Conservation (phyloP, 164 flowering plant species). For the Pachysandra terminalis region DNA sequence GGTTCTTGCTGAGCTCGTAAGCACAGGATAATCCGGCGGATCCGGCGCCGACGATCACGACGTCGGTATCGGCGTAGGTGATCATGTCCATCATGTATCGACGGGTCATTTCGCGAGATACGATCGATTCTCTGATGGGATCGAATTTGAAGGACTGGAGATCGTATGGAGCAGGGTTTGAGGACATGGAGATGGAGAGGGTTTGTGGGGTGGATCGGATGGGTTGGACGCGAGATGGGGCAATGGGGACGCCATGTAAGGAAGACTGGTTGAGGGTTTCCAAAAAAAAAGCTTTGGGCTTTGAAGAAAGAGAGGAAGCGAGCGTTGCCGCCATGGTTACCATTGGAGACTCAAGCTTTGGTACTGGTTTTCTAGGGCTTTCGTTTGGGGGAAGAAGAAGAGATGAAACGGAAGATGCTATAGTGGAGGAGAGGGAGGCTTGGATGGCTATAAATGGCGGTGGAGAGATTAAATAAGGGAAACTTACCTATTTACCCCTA, state of each 20-base stretch:
- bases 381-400: neutral
- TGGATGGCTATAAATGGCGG: neutral
- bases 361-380: neutral
- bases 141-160: slow-evolving; percentile 50
- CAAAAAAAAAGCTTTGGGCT: slow-evolving; percentile 20
- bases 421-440: neutral
- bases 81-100: slow-evolving; percentile 95
- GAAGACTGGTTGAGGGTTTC: slow-evolving; percentile 25
- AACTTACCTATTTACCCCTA: no score
- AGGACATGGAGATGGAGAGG: slow-evolving; percentile 27
- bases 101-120: slow-evolving; percentile 90
- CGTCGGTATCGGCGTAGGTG: slow-evolving; percentile 89
- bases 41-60: slow-evolving; percentile 90
- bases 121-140: slow-evolving; percentile 84
- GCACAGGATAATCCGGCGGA: slow-evolving; percentile 91
- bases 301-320: slow-evolving; percentile 26
- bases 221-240: slow-evolving; percentile 17
- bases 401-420: no score
- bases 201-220: slow-evolving; percentile 13
- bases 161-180: slow-evolving; percentile 40
- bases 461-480: no score
- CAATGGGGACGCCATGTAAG: slow-evolving; percentile 28
- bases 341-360: slow-evolving; percentile 1
- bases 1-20: slow-evolving; percentile 87
- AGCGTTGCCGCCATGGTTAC: slow-evolving; percentile 30